A percentile compares a stretch with the other conserved stretches of the same genome.
Evolutionary conservation across 495 filamentous ascomycete genomes (phyloP).

Genomic region (Tuber borchii): DNA sequence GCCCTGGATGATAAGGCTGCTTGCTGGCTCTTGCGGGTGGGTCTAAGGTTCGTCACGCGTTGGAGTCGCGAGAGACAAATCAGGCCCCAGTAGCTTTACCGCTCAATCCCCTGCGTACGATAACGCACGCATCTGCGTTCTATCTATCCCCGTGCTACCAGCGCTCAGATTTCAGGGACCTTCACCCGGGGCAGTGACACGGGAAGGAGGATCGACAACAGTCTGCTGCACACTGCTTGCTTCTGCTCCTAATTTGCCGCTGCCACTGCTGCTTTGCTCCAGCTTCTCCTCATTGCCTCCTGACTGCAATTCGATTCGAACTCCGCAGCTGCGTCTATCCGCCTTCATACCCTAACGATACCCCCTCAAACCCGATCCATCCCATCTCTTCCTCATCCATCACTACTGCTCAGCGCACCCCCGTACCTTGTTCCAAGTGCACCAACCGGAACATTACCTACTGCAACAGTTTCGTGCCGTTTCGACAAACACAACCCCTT

Average conservation of each 20-base stretch:
- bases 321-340: background rate
- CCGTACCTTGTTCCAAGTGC: background rate
- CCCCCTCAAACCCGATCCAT: background rate
- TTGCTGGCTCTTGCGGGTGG: background rate
- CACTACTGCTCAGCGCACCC: background rate
- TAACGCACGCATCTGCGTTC: constrained; percentile 10
- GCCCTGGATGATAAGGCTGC: background rate
- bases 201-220: constrained; percentile 24
- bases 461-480: background rate
- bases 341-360: background rate
- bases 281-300: background rate
- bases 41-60: background rate
- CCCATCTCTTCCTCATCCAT: constrained; percentile 2
- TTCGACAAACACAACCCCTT: background rate
- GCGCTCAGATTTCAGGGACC: constrained; percentile 13
- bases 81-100: background rate
- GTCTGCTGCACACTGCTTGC: background rate
- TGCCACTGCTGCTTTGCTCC: background rate
- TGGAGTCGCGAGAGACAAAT: background rate
- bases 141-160: background rate
- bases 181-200: background rate
- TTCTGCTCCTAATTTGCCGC: background rate
- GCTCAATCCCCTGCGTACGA: background rate
- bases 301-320: background rate
- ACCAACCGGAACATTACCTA: background rate